These are phyloP conservation scores for Nakazawaea laoshanensis DNA, from an alignment of 805 yeast species.

Conservation along the genomic window DNA sequence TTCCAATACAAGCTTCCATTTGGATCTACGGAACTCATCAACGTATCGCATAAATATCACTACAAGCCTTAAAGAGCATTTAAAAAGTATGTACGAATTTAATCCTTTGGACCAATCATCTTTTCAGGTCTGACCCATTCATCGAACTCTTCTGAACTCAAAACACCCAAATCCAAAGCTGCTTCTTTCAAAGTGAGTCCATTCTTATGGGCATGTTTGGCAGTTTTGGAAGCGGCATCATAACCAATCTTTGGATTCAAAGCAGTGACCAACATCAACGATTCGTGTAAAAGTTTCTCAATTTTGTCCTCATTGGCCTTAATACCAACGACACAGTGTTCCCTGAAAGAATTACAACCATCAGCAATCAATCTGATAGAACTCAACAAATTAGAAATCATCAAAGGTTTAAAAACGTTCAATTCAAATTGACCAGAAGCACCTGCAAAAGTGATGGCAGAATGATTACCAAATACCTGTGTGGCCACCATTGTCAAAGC, in stretches of 20 bases:
- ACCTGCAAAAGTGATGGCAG: constrained; percentile 94
- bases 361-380: constrained; percentile 87
- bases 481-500: constrained; percentile 97
- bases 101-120: constrained; percentile 85
- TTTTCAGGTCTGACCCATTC: constrained; percentile 97
- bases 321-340: constrained; percentile 93
- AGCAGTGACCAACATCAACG: constrained; percentile 97
- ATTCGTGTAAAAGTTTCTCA: constrained; percentile 81
- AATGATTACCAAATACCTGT: constrained; percentile 95
- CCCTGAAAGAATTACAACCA: constrained; percentile 82
- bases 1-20: constrained; percentile 22
- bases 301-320: constrained; percentile 83
- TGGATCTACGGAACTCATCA: constrained; percentile 17
- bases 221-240: constrained; percentile 95
- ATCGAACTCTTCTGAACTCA: constrained; percentile 81
- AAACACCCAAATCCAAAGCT: constrained; percentile 83
- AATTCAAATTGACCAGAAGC: constrained; percentile 98
- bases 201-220: constrained; percentile 97
- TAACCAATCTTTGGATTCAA: constrained; percentile 98
- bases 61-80: not conserved
- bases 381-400: constrained; percentile 84
- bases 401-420: constrained; percentile 95
- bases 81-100: not conserved
- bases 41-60: constrained; percentile 16
- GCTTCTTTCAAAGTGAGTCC: constrained; percentile 93